Conservation (phyloP, 2,329 filamentous ascomycete species). For the Niveomyces coronatus region DNA sequence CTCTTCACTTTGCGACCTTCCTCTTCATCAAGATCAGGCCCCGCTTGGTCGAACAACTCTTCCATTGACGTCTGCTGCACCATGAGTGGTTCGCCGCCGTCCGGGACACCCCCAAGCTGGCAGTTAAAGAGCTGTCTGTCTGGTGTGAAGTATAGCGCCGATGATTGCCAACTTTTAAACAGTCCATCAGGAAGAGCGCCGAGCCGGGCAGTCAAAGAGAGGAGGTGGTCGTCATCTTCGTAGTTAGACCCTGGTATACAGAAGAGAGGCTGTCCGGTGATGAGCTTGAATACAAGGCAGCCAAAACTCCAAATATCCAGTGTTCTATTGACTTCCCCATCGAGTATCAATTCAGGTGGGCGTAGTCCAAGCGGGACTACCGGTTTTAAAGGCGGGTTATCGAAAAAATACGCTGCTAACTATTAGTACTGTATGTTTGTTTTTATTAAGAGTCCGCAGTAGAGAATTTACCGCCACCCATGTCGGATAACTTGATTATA, state of each 20-base stretch:
- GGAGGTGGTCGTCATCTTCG: constrained; percentile 17
- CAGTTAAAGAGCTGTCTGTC: constrained; percentile 18
- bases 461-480: constrained; percentile 19
- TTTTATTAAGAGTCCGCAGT: not conserved
- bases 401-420: constrained; percentile 17
- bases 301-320: constrained; percentile 23
- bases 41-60: constrained; percentile 16
- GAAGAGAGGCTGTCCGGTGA: constrained; percentile 20
- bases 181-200: constrained; percentile 15
- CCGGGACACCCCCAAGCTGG: constrained; percentile 14
- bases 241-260: constrained; percentile 13
- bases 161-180: constrained; percentile 16
- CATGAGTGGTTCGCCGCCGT: constrained; percentile 16
- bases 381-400: constrained; percentile 15
- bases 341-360: constrained; percentile 20
- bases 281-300: constrained; percentile 21
- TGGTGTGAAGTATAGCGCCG: constrained; percentile 18
- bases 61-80: constrained; percentile 17
- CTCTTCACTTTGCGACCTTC: constrained; percentile 17
- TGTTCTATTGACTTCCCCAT: constrained; percentile 13
- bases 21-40: constrained; percentile 15
- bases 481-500: constrained; percentile 21
- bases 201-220: constrained; percentile 13
- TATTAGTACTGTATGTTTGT: constrained; percentile 1
- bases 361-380: constrained; percentile 18